phyloP scores from a whole-genome alignment of 768 basidiomycete genomes.

The Rhodotorula babjevae region DNA sequence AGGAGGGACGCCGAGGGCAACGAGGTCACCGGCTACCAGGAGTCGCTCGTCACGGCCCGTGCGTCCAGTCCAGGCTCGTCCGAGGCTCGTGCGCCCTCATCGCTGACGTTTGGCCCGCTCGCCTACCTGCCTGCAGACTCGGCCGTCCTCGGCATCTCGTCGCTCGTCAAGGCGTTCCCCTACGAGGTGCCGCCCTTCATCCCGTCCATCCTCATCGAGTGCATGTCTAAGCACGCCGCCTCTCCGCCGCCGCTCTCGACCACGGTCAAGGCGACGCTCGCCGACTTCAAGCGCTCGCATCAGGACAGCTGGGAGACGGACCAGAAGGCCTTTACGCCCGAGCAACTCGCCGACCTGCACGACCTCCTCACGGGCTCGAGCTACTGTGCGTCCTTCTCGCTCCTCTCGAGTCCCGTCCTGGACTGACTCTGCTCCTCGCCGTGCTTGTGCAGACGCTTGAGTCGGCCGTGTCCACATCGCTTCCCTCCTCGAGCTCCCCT shows the following conservation, averaged over 20 bases:
- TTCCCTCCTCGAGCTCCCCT: too few species aligned
- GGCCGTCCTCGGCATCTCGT: slow-evolving; percentile 88
- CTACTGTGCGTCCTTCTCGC: background rate
- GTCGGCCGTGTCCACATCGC: too few species aligned
- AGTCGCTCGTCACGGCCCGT: slow-evolving; percentile 66
- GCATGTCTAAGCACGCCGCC: slow-evolving; percentile 75
- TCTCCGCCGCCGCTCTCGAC: slow-evolving; percentile 59
- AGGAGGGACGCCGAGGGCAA: slow-evolving; percentile 50
- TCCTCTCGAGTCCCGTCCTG: too few species aligned
- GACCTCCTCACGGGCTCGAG: slow-evolving; percentile 26
- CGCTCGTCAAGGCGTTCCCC: slow-evolving; percentile 87
- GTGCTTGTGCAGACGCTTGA: background rate
- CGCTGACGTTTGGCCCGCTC: too few species aligned
- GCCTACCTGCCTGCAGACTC: slow-evolving; percentile 51
- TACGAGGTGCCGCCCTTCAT: slow-evolving; percentile 95
- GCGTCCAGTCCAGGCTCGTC: too few species aligned
- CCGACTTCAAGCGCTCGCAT: slow-evolving; percentile 44
- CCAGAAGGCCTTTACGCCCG: slow-evolving; percentile 75
- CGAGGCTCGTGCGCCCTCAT: too few species aligned
- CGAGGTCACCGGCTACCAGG: slow-evolving; percentile 61
- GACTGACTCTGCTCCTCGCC: background rate
- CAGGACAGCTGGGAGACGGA: slow-evolving; percentile 65
- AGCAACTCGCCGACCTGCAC: slow-evolving; percentile 56
- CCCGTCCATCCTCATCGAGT: slow-evolving; percentile 72
- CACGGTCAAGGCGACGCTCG: slow-evolving; percentile 41